A percentile compares a stretch with the other conserved stretches of the same genome.
Evolutionary conservation across 1,284 basidiomycete species (phyloP).

Genomic region (Coniferiporia weirii): DNA sequence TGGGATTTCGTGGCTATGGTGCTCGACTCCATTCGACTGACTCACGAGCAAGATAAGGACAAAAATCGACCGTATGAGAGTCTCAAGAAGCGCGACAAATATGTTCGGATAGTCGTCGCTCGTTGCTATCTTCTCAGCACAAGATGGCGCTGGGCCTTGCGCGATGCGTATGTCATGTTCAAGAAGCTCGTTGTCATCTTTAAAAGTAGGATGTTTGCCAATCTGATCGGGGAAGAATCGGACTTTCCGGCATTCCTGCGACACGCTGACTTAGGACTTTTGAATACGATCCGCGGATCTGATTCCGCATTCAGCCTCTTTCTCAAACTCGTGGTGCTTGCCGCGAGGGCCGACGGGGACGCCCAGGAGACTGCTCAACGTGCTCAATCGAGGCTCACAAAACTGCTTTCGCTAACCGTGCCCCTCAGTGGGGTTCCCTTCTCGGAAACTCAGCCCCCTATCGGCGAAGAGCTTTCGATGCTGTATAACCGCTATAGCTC

Average conservation of each 20-base stretch:
- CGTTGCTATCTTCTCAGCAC: slow-evolving; percentile 70
- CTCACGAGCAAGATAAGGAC: slow-evolving; percentile 49
- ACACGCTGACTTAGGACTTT: slow-evolving; percentile 49
- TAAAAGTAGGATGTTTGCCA: slow-evolving; percentile 73
- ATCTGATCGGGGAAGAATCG: slow-evolving; percentile 67
- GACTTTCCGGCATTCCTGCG: slow-evolving; percentile 80
- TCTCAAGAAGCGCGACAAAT: slow-evolving; percentile 65
- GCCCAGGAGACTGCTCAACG: slow-evolving; percentile 32
- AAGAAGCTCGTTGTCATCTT: slow-evolving; percentile 73
- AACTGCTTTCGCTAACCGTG: slow-evolving; percentile 74
- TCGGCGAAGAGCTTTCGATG: slow-evolving; percentile 63
- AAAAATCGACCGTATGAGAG: slow-evolving; percentile 32
- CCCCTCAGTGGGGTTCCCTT: slow-evolving; percentile 72
- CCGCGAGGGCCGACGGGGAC: slow-evolving; percentile 35
- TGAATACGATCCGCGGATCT: slow-evolving; percentile 44
- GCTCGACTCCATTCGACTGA: slow-evolving; percentile 57
- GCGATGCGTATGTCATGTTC: slow-evolving; percentile 56
- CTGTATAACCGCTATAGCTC: slow-evolving; percentile 85
- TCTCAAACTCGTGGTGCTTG: slow-evolving; percentile 69
- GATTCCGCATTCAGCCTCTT: slow-evolving; percentile 82
- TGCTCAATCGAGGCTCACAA: slow-evolving; percentile 51
- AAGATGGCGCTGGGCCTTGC: slow-evolving; percentile 73
- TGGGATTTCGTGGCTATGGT: slow-evolving; percentile 66
- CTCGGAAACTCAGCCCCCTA: slow-evolving; percentile 49
- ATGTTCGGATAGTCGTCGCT: slow-evolving; percentile 67